Evolutionary conservation across 2,329 filamentous ascomycete genomes (phyloP).

Genomic region (Claviceps purpurea): DNA sequence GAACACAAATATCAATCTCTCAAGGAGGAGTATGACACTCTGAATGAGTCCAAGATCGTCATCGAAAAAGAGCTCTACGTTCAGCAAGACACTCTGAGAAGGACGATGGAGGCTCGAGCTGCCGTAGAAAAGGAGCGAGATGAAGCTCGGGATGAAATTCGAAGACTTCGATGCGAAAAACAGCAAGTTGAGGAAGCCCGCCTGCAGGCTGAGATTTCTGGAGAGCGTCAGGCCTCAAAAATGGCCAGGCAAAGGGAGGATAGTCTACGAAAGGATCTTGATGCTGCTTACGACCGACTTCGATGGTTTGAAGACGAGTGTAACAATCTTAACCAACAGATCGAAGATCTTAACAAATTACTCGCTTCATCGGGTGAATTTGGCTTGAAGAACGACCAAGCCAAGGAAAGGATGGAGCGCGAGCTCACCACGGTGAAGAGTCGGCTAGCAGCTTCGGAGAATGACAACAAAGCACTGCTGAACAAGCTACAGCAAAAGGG

Average conservation of each 20-base stretch:
- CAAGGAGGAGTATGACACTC: slow-evolving; percentile 68
- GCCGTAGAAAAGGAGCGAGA: slow-evolving; percentile 79
- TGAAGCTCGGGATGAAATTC: slow-evolving; percentile 75
- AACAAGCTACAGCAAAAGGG: slow-evolving; percentile 98
- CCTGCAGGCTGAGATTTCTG: slow-evolving; percentile 64
- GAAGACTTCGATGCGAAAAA: slow-evolving; percentile 69
- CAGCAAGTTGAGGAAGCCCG: slow-evolving; percentile 76
- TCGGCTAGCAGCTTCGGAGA: slow-evolving; percentile 80
- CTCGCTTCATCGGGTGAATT: slow-evolving; percentile 85
- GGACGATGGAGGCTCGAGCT: slow-evolving; percentile 68
- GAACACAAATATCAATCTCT: slow-evolving; percentile 78
- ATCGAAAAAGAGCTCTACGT: slow-evolving; percentile 97
- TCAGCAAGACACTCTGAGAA: slow-evolving; percentile 80
- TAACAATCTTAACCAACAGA: slow-evolving; percentile 59
- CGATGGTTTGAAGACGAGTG: slow-evolving; percentile 72
- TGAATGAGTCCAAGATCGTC: slow-evolving; percentile 91
- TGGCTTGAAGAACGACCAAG: slow-evolving; percentile 79
- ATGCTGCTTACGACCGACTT: slow-evolving; percentile 62
- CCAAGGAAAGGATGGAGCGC: slow-evolving; percentile 83
- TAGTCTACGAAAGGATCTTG: slow-evolving; percentile 65
- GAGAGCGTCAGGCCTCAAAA: slow-evolving; percentile 65
- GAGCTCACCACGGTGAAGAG: slow-evolving; percentile 87
- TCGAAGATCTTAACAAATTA: slow-evolving; percentile 74
- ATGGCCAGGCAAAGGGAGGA: slow-evolving; percentile 70
- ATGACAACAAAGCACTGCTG: slow-evolving; percentile 86